Evolutionary conservation across 805 yeast genomes (phyloP).

Genomic region (Wickerhamiella hasegawae): DNA sequence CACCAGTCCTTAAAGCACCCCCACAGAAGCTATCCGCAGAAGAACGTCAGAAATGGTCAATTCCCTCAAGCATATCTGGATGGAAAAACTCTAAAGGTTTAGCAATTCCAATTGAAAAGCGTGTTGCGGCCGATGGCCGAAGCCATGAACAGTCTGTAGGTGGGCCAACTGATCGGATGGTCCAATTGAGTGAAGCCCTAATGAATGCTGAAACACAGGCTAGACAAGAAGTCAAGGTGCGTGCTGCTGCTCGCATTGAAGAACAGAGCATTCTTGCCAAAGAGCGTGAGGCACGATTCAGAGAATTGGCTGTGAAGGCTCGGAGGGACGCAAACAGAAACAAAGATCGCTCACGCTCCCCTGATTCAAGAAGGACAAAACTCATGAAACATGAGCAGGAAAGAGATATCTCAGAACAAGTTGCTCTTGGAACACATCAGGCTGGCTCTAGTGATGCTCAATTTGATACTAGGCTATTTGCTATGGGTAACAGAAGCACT

Average conservation of each 20-base stretch:
- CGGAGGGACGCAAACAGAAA: conserved; percentile 13
- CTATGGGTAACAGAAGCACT: conserved; percentile 26
- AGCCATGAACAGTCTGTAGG: conserved; percentile 24
- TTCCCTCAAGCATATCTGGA: conserved; percentile 82
- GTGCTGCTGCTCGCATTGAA: conserved; percentile 13
- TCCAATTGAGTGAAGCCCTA: conserved; percentile 47
- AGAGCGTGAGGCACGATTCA: conserved; percentile 32
- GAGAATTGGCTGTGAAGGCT: conserved; percentile 34
- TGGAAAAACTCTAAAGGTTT: conserved; percentile 94
- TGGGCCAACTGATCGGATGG: conserved; percentile 42
- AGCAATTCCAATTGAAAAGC: conserved; percentile 62
- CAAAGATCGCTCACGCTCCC: background rate
- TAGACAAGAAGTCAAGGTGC: conserved; percentile 35
- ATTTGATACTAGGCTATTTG: conserved; percentile 44
- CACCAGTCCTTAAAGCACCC: conserved; percentile 33
- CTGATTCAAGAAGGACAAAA: too few species aligned
- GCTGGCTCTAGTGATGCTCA: conserved; percentile 25
- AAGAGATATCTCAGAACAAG: conserved; percentile 40
- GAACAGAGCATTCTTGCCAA: background rate
- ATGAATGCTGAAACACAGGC: conserved; percentile 50
- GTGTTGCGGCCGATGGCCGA: conserved; percentile 52
- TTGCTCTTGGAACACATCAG: conserved; percentile 38
- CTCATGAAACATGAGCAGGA: too few species aligned
- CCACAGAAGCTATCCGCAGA: conserved; percentile 42
- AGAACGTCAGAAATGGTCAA: conserved; percentile 67